Base-by-base conservation (phyloP, 2,329 filamentous ascomycete species). In the Capronia americana region DNA sequence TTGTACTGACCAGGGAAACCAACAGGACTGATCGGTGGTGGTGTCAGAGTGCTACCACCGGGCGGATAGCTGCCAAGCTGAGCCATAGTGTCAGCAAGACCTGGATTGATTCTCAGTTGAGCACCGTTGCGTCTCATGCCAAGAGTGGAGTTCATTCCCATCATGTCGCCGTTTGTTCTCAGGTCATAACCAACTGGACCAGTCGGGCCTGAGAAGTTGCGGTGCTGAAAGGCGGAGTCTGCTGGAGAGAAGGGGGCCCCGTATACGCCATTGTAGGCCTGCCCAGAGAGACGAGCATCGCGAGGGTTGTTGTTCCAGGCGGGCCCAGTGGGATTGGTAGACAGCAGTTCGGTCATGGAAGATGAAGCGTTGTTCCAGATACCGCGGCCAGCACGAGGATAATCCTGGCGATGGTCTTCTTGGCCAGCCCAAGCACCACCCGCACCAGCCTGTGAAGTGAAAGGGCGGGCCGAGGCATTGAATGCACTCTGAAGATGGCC, bases 401-500 rank as follows among this genome's bases (percentile, higher is more conserved):
- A 83, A 48, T 83, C 81, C 38, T 80, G 81, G 44, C 76, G 78
- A 17, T 77, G 75, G 71, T 83, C 80, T 20, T 82, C 80, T 58
- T 79, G 79, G 56, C 59, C 60, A 38, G 68, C 75, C 83, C 83
- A 85, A 46, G 75, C 71, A 28, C 50, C 48, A 55, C 82, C 80
- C 46, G 78, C 48, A 56, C 82, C 80, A 51, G 78, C 78, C 44
- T 77, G 75, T 50, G 78, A 75, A 57, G 77, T 76, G 57, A 79
- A 80, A 5, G 77, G 71, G 24, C 80, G 80, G 68, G 79, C 80
- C 5, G 82, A 82, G 28, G 82, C 79, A 70, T 85, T 84, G 74
- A 86, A 85, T n/a, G 77, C 81, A 74, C 78, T 82, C 71, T 85
- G 83, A 24, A 84, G 72, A 70, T 80, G 80, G 54, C 78, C 79